phyloP scores from a whole-genome alignment of 2,329 filamentous ascomycete genomes.

The Fusarium verticillioides region DNA sequence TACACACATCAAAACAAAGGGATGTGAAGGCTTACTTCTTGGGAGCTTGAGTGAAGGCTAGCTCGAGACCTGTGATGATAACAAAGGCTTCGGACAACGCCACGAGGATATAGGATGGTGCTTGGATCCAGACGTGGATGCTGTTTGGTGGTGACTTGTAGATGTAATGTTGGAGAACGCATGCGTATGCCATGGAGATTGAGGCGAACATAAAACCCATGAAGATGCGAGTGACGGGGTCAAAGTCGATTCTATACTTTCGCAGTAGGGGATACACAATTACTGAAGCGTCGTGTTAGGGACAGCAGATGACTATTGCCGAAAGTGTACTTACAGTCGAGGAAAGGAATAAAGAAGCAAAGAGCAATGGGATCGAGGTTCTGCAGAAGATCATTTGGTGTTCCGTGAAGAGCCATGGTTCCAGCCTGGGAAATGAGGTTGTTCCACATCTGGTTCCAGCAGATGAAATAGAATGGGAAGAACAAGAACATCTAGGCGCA shows the following conservation, averaged over 20 bases:
- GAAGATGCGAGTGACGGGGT: background rate
- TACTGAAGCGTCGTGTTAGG: background rate
- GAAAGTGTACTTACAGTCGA: background rate
- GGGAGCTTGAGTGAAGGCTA: background rate
- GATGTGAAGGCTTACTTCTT: background rate
- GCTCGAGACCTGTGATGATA: conserved; percentile 3
- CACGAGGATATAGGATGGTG: background rate
- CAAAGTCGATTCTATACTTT: conserved; percentile 10
- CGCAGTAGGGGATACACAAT: background rate
- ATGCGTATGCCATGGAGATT: background rate
- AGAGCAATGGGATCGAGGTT: background rate
- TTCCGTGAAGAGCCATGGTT: conserved; percentile 4
- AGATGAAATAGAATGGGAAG: conserved; percentile 14
- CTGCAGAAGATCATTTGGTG: background rate
- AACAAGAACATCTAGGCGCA: background rate
- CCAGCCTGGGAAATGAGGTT: conserved; percentile 5
- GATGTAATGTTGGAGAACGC: background rate
- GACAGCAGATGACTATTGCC: fast-evolving
- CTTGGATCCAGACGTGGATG: conserved; percentile 5
- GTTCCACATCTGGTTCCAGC: conserved; percentile 15
- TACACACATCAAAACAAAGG: no score
- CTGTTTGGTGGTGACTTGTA: conserved; percentile 6
- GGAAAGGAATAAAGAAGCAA: conserved; percentile 9
- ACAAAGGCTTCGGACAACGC: background rate
- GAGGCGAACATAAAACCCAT: conserved; percentile 13